phyloP scores from a whole-genome alignment of 2,329 filamentous ascomycete species.

The Penicillium occitanis region DNA sequence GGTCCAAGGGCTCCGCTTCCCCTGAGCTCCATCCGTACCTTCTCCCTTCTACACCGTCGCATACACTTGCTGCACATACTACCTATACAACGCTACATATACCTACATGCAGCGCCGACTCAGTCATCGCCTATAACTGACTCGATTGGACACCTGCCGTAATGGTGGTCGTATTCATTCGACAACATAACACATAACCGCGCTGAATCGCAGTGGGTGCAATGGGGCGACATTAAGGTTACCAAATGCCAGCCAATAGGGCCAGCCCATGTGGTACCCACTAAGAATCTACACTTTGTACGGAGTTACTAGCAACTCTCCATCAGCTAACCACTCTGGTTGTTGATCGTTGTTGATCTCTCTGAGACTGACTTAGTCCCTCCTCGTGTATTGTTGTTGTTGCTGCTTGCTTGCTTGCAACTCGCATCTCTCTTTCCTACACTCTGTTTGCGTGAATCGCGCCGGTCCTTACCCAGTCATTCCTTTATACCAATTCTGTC shows the following conservation, averaged over 20 bases:
- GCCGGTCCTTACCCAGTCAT: constrained; percentile 4
- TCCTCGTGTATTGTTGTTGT: neutral
- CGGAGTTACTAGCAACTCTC: neutral
- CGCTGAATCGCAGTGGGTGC: neutral
- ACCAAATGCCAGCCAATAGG: neutral
- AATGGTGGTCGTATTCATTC: neutral
- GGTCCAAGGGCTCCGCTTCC: constrained; percentile 9
- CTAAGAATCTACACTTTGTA: neutral
- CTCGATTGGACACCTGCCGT: neutral
- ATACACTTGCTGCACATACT: neutral
- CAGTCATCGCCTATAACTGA: neutral
- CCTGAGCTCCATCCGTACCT: neutral
- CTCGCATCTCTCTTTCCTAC: neutral
- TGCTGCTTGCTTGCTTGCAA: neutral
- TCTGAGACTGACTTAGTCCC: neutral
- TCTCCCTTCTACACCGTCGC: neutral
- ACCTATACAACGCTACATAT: neutral
- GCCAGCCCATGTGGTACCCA: neutral
- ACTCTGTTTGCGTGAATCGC: neutral
- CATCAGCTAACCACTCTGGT: constrained; percentile 3
- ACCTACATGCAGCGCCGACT: neutral
- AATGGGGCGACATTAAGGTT: constrained; percentile 2
- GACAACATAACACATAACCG: neutral
- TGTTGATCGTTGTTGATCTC: constrained; percentile 9
- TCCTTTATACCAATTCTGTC: constrained; percentile 2